Conservation (phyloP, 805 yeast genomes). For the Starmerella lactis-condensi region DNA sequence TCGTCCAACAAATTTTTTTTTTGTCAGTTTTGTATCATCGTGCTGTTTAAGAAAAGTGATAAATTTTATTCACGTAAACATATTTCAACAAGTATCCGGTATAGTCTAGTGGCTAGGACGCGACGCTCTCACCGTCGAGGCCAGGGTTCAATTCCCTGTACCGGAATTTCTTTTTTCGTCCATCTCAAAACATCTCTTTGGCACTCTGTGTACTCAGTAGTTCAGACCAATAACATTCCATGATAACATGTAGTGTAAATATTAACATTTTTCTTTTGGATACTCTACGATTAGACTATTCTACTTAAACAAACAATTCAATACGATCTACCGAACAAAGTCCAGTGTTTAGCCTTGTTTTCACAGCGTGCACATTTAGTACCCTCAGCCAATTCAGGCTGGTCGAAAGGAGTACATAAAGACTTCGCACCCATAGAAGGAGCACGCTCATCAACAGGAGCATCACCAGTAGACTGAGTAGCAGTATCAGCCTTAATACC, state of each 20-base stretch:
- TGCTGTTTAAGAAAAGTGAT: too few relatives aligned
- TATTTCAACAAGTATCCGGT: too few relatives aligned
- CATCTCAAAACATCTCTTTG: too few relatives aligned
- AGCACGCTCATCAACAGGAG: slow-evolving; percentile 80
- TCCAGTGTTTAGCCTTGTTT: slow-evolving; percentile 55
- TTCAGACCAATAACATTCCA: too few relatives aligned
- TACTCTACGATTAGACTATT: neutral
- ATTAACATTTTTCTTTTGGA: neutral
- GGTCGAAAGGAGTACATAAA: slow-evolving; percentile 87
- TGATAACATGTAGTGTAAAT: too few relatives aligned
- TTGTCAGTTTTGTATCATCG: too few relatives aligned
- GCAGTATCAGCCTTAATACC: slow-evolving; percentile 83
- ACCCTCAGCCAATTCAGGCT: slow-evolving; percentile 60
- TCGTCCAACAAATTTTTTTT: too few relatives aligned
- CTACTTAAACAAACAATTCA: slow-evolving; percentile 21
- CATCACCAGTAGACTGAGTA: slow-evolving; percentile 58
- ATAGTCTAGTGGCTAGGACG: slow-evolving; percentile 16
- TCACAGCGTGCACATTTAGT: slow-evolving; percentile 81
- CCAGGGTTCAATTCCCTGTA: slow-evolving; percentile 15
- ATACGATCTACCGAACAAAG: slow-evolving; percentile 95
- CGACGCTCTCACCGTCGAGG: slow-evolving; percentile 15
- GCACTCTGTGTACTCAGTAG: too few relatives aligned
- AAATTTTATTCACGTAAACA: too few relatives aligned
- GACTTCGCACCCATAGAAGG: slow-evolving; percentile 99
- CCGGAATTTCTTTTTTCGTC: slow-evolving; percentile 11